Evolutionary conservation across 1,139 yeast genomes (phyloP), one percentile per base, ranked within the genome.

Genomic region (Yamadazyma sp.): DNA sequence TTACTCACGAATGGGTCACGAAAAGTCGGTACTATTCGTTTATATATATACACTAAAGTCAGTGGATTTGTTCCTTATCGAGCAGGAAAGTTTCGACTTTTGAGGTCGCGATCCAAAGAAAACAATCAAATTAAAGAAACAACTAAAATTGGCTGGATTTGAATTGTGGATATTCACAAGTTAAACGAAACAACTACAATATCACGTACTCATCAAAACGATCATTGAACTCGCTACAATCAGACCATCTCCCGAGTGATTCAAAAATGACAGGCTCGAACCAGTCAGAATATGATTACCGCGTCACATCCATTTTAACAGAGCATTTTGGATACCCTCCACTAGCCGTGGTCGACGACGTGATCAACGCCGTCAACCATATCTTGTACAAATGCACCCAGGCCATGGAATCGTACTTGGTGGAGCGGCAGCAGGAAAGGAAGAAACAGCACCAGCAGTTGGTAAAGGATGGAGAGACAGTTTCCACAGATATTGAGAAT

Each of bases 301-400:
- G 46, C 18, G 34, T 40, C 2, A 27, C 40, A 9, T 30, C 46
- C 3, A 39, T 51, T 6, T 67, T 90, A 39, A 86, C 96, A 0
- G 97, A 89, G 57, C 96, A 88, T 56, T 65, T 90, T 33, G 96
- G 88, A 23, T 87, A 78, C 54, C 87, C 95, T 7, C 96, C 97
- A 0, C 73, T 89, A n/a, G 80, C 92, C 1, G 66, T 89, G 18
- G 76, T 90, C 6, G 97, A 90, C 54, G 96, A 89, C 54, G 83
- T 90, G 14, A 87, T 90, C 52, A 89, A 89, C 59, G 87, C 90
- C 1, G 95, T 87, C 18, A 89, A 90, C 53, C 89, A 82, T 41
- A 78, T 88, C 26, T 76, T 89, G 77, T 86, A 86, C 62, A 82
- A 84, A 51, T 86, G 96, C 52, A 83, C 92, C 0, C 78, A 76